Evolutionary conservation across 148 eudicot species (phyloP).

Genomic region (Nepenthes gracilis): DNA sequence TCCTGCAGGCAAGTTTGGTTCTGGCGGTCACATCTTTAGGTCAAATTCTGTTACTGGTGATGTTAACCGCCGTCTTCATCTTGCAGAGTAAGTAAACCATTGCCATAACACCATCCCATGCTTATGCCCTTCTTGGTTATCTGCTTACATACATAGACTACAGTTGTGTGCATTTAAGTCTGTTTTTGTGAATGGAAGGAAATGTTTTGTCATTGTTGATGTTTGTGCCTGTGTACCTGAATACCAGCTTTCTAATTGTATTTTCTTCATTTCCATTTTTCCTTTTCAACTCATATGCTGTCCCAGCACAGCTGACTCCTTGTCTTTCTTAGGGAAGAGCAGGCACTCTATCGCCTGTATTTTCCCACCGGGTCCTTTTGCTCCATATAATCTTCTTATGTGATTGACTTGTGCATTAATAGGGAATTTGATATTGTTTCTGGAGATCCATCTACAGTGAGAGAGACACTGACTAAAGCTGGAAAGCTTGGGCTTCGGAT

Average conservation of each 20-base stretch:
- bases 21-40: slow-evolving; percentile 75
- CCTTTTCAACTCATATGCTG: background rate
- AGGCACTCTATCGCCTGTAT: no score
- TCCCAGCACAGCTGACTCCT: no score
- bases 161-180: no score
- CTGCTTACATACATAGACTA: background rate
- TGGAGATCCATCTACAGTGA: slow-evolving; percentile 47
- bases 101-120: background rate
- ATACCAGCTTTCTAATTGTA: background rate
- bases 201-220: background rate
- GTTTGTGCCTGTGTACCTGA: background rate
- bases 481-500: slow-evolving; percentile 80
- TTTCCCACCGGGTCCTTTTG: background rate
- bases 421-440: slow-evolving; percentile 50
- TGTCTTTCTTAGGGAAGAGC: background rate
- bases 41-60: slow-evolving; percentile 80
- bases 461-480: slow-evolving; percentile 58
- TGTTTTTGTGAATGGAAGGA: no score
- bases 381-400: slow-evolving; percentile 5
- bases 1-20: slow-evolving; percentile 71
- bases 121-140: background rate
- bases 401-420: slow-evolving; percentile 12
- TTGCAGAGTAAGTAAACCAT: slow-evolving; percentile 58
- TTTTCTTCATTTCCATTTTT: background rate
- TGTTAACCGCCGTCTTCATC: slow-evolving; percentile 72